Base-by-base conservation (phyloP, 768 basidiomycete genomes). In the Boletus coccyginus region DNA sequence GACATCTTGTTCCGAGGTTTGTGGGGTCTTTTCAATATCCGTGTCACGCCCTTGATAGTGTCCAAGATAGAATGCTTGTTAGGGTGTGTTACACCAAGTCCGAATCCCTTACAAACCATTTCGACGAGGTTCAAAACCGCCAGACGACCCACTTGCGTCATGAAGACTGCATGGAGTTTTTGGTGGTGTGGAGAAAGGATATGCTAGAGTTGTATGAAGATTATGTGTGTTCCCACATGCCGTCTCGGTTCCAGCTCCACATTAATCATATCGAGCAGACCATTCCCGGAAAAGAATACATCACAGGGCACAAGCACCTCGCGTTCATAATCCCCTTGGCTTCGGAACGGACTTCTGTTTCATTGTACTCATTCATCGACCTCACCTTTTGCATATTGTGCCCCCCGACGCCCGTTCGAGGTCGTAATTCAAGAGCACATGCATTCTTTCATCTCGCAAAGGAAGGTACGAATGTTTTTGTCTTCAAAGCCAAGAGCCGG, bases 11-110 rank as follows among this genome's bases (percentile, higher is more conserved):
- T 94, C 74, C 77, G 88, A 80, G 94, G 93, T 93, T 62, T 57
- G 75, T 53, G 36, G 51, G 44, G 36, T 45, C 19, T n/a, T 44
- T 43, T 56, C 12, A 19, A 13, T 19, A 11, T 42, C 31, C n/a
- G 19, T 36, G 21, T 52, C 41, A 17, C 11, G 11, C 24, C 13
- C 9, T 46, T 73, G 63, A 73, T 46, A 21, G 59, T 46, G 19
- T 46, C 39, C 62, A 67, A 96, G 95, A 96, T 72, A 81, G 95
- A 58, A 95, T 97, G 93, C 79, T 95, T 7, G 86, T 97, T 31
- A 78, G 87, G 54, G 80, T 90, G 2, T 84, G 81, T 43, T 85
- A 88, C 69, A 85, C 84, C 13, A 80, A 80, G 55, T 74, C 74
- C 1, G 82, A 83, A 56, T 70, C 71, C 19, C 58, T 88, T 7